phyloP scores from a whole-genome alignment of 345 rosid genomes.

The Rhizophora apiculata region DNA sequence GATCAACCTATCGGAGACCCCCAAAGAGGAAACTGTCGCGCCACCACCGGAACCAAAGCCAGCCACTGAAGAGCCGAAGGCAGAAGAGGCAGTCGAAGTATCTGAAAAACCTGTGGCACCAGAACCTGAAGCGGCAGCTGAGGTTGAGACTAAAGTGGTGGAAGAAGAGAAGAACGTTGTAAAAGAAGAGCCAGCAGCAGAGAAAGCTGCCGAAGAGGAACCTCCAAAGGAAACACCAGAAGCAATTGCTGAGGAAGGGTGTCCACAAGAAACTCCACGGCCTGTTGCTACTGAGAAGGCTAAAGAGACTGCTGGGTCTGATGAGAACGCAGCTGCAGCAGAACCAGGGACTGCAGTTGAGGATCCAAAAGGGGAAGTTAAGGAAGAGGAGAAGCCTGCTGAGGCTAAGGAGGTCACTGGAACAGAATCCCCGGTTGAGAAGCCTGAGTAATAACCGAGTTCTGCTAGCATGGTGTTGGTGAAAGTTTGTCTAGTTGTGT shows the following conservation, averaged over 20 bases:
- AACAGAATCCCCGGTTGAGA: constrained; percentile 25
- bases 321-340: not conserved
- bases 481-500: constrained; percentile 2
- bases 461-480: not conserved
- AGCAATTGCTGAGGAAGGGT: constrained; percentile 14
- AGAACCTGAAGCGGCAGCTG: constrained; percentile 23
- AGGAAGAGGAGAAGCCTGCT: constrained; percentile 22
- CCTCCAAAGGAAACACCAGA: constrained; percentile 26
- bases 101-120: constrained; percentile 13
- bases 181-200: constrained; percentile 31
- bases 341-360: constrained; percentile 23
- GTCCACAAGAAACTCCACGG: constrained; percentile 2
- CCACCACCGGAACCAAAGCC: constrained; percentile 9
- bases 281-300: constrained; percentile 11
- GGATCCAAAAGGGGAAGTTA: constrained; percentile 28
- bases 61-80: constrained; percentile 17
- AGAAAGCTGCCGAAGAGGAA: constrained; percentile 26
- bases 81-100: constrained; percentile 5
- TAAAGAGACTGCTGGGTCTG: constrained; percentile 17
- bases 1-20: constrained; percentile 23
- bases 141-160: constrained; percentile 30
- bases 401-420: constrained; percentile 14
- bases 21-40: constrained; percentile 25
- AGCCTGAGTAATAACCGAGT: constrained; percentile 17
- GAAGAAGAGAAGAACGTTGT: constrained; percentile 30